Evolutionary conservation across 352 stramenopile species (phyloP).

Genomic region (Phytophthora colocasiae): DNA sequence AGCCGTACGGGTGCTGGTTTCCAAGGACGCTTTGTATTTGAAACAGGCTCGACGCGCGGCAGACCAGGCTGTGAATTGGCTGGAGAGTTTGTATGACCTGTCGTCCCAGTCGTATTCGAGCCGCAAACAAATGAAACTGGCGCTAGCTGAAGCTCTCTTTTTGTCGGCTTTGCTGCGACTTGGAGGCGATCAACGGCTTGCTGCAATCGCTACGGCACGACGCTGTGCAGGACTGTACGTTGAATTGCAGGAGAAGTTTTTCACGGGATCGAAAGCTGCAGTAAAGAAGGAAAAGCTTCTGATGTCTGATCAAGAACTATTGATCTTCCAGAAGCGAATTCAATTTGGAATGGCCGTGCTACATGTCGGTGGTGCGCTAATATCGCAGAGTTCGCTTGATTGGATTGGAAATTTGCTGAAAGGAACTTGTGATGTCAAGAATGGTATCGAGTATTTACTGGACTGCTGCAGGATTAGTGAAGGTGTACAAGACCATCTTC

Average conservation of each 20-base stretch:
- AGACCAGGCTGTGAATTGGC: slow-evolving; percentile 34
- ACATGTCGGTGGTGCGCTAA: slow-evolving; percentile 37
- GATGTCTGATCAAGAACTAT: slow-evolving; percentile 17
- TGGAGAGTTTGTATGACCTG: slow-evolving; percentile 40
- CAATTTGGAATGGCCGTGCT: slow-evolving; percentile 44
- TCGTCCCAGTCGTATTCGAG: slow-evolving; percentile 40
- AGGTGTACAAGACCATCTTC: slow-evolving; percentile 5
- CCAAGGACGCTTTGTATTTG: slow-evolving; percentile 40
- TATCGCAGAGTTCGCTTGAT: slow-evolving; percentile 31
- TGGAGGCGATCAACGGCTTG: slow-evolving; percentile 35
- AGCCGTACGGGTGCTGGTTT: slow-evolving; percentile 44
- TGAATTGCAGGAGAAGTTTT: slow-evolving; percentile 31
- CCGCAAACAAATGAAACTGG: slow-evolving; percentile 22
- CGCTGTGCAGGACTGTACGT: slow-evolving; percentile 33
- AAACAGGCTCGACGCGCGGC: slow-evolving; percentile 31
- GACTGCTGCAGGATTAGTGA: slow-evolving; percentile 14
- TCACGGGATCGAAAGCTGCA: background rate
- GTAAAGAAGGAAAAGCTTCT: slow-evolving; percentile 21
- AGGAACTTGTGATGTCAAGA: slow-evolving; percentile 28
- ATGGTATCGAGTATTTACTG: slow-evolving; percentile 38
- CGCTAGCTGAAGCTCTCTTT: slow-evolving; percentile 45
- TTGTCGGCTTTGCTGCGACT: slow-evolving; percentile 36
- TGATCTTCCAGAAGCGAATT: slow-evolving; percentile 28
- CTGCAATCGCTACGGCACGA: slow-evolving; percentile 38
- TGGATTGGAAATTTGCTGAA: slow-evolving; percentile 37